phyloP scores from a whole-genome alignment of 2,329 filamentous ascomycete species.

The Grosmannia clavigera region DNA sequence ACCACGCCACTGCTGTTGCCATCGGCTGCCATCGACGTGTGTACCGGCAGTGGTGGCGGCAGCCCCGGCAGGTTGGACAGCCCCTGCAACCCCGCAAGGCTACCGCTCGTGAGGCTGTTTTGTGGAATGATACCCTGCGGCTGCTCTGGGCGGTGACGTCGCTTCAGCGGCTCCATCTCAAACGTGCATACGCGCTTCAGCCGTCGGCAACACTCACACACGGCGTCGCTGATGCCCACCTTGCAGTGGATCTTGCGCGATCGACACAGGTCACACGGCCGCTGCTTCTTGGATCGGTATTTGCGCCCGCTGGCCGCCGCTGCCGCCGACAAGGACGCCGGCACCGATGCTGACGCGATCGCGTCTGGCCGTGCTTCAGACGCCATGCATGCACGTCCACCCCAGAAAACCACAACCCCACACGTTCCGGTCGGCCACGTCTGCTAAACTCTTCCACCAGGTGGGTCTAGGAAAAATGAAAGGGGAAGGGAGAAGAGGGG shows the following conservation, averaged over 20 bases:
- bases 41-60: too few species aligned
- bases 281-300: conserved; percentile 13
- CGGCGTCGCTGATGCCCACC: conserved; percentile 8
- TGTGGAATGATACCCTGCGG: background rate
- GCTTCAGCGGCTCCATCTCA: conserved; percentile 10
- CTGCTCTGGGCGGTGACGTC: background rate
- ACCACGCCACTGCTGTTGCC: background rate
- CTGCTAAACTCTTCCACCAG: too few species aligned
- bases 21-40: too few species aligned
- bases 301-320: conserved; percentile 7
- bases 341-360: background rate
- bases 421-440: background rate
- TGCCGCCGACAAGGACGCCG: background rate
- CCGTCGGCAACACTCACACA: conserved; percentile 13
- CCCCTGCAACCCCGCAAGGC: background rate
- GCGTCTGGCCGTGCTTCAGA: background rate
- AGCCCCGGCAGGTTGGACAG: background rate
- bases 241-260: conserved; percentile 13
- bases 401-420: background rate
- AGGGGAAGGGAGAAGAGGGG: too few species aligned
- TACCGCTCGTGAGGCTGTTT: too few species aligned
- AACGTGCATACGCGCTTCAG: conserved; percentile 11
- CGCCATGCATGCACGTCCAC: background rate
- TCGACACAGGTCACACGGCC: conserved; percentile 12
- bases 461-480: too few species aligned